These are phyloP conservation scores for Murraya paniculata DNA, from an alignment of 345 rosid genomes.

Conservation along the genomic window DNA sequence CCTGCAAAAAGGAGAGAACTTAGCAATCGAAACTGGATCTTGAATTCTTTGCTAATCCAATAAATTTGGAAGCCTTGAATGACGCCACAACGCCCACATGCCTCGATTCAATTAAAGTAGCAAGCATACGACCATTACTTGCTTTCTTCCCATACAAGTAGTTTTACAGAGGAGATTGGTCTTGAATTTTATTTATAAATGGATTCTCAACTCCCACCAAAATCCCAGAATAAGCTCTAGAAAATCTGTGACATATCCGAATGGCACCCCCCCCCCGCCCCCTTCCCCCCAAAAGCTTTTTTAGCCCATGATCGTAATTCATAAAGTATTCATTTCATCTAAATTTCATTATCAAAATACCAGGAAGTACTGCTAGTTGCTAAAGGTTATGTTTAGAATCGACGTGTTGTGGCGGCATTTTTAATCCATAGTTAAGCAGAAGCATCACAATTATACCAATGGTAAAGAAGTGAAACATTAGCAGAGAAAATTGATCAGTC, in stretches of 20 bases:
- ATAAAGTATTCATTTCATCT: no score
- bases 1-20: background rate
- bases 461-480: background rate
- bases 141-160: background rate
- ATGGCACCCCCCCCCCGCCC: background rate
- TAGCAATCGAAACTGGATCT: no score
- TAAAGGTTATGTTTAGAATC: no score
- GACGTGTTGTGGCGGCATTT: background rate
- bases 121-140: background rate
- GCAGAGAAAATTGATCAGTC: background rate
- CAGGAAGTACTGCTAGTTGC: background rate
- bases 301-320: background rate
- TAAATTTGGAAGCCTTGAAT: background rate
- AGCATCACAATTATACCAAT: no score
- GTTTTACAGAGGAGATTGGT: background rate
- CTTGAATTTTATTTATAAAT: background rate
- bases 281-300: background rate
- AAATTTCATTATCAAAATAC: background rate
- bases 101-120: background rate
- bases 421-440: background rate
- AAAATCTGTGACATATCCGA: background rate
- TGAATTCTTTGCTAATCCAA: background rate
- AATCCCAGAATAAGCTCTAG: background rate
- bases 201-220: background rate
- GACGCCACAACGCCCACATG: background rate